Evolutionary conservation across 2,329 filamentous ascomycete genomes (phyloP), one percentile per base, ranked within the genome.

Genomic region (Emmonsiellopsis sp.): DNA sequence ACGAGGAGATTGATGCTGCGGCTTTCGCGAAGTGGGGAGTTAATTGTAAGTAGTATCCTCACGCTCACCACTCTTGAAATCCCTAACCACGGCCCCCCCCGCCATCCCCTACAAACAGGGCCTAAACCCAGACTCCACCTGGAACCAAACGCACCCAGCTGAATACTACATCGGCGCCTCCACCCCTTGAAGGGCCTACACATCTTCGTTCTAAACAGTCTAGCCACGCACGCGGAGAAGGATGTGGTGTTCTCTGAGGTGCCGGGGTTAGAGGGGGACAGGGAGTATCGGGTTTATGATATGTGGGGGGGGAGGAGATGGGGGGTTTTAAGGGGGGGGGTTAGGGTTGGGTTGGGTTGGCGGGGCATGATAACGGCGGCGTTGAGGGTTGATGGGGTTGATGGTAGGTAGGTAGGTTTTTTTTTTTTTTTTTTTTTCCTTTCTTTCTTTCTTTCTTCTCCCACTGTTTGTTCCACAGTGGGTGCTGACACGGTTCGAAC

Each of bases 11-110:
- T 13, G 81, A 83, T 63, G 80, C 79, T 4, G 64, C 71, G 33
- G 77, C 75, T 1, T 82, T 77, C 61, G 74, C 75, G 1, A 63
- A 67, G 8, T 81, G 78, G 78, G 77, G 74, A 5, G 69, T 81
- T 43, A 77, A 80, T 58, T 47, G 51, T 47, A 47, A 14, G 42
- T 17, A 17, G 17, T 47, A 10, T 37, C 27, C 51, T 32, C 59
- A 58, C 11, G 57, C 48, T 3, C 43, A 10, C 21, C 10, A 14
- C 11, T n/a, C 6, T 6, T 4, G 13, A n/a, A 11, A 17, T 17
- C 17, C 17, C 17, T 17, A 17, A 67, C 2, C 58, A 69, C 14
- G 76, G 75, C 1, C 63, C 59, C 2, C 67, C 67, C 75, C 2
- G 75, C 75, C 0, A 65, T 62, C 58, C 77, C 76, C 0, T 68